Evolutionary conservation across 441 rosid species (phyloP).

Genomic region (Mallotus japonicus): DNA sequence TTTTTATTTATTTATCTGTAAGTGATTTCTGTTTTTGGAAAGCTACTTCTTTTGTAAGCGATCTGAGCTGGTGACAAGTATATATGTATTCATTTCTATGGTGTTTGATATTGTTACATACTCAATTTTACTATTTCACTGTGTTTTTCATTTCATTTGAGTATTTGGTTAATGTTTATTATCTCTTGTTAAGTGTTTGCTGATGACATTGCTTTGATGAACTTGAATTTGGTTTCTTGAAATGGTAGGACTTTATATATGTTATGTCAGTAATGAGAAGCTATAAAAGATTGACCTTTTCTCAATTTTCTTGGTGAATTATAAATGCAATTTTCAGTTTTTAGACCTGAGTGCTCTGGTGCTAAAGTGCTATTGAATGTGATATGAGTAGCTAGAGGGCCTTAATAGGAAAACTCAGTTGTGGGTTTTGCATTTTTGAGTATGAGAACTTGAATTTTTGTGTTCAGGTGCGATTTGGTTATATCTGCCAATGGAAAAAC

Average conservation of each 20-base stretch:
- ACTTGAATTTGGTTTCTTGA: background rate
- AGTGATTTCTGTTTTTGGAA: conserved; percentile 4
- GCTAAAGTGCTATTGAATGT: background rate
- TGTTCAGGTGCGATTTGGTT: conserved; percentile 80
- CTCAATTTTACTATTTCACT: background rate
- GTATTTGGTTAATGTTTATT: background rate
- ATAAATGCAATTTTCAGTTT: background rate
- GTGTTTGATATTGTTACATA: conserved; percentile 10
- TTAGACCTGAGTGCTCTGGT: background rate
- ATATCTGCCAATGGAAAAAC: conserved; percentile 77
- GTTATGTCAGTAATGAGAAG: background rate
- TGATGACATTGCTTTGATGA: background rate
- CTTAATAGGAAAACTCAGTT: conserved; percentile 1
- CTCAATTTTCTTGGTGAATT: background rate
- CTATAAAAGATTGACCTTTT: background rate
- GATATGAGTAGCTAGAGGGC: background rate
- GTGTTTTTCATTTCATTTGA: background rate
- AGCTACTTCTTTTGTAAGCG: conserved; percentile 7
- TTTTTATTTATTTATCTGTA: background rate
- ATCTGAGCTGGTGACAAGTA: conserved; percentile 12
- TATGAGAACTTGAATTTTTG: conserved; percentile 17
- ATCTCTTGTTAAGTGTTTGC: background rate
- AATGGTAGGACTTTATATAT: background rate
- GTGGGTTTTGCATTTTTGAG: conserved; percentile 3
- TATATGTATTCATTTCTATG: background rate